Evolutionary conservation across 805 yeast genomes (phyloP), one percentile per base, ranked within the genome.

Genomic region (Metschnikowia reukaufii): DNA sequence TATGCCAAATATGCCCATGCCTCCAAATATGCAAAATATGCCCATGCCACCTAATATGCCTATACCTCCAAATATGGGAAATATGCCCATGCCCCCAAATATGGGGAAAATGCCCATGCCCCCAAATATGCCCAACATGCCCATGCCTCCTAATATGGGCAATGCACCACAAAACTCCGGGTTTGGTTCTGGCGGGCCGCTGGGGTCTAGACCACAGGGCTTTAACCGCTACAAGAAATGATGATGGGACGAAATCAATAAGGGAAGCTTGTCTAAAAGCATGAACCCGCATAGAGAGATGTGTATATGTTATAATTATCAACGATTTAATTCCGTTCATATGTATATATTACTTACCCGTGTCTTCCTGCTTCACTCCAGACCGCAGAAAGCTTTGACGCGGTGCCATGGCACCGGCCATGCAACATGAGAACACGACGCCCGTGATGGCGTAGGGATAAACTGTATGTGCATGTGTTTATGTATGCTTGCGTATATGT

Each of bases 41-140:
- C 63, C 61, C 7, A 49, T 44, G 8, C 56, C 59, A 61, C 62
- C 65, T 1, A 53, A 47, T 33, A 55, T 59, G 58, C 57, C 62
- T 47, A 67, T 20, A 23, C 37, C 34, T 29, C 50, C 50, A 0
- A 52, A 52, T 21, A 47, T 49, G 49, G 38, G 36, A 2, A 45
- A 36, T 16, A 57, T 60, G 63, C 63, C 60, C 4, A 48, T 44
- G 12, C 56, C 60, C 59, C 62, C 64, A 3, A 54, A 44, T 36
- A 51, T 58, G 59, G 55, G 58, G 8, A 44, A 42, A 25, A 51
- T 55, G 55, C 55, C 59, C 3, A 46, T 46, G 40, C 44, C 49
- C 8, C 45, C 51, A 13, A 44, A 42, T 13, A 42, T 43, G 45
- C 47, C 62, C 15, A 50, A 50, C 36, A 56, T 56, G 59, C 56